Evolutionary conservation across 306 rosid genomes (phyloP), one percentile per base, ranked within the genome.

Genomic region (Rubus idaeus): DNA sequence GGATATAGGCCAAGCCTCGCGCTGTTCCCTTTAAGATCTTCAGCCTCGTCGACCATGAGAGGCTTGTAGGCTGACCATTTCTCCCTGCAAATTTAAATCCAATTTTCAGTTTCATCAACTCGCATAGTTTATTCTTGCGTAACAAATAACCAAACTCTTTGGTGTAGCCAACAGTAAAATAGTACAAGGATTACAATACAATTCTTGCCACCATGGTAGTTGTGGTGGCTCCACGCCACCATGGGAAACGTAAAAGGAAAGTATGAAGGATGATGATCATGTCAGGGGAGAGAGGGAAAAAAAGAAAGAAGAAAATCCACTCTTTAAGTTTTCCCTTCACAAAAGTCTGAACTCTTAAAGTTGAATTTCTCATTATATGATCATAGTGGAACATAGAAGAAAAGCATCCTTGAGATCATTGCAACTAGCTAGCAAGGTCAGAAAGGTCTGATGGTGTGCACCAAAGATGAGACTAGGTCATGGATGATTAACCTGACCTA

Each of bases 1-100:
- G 99, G 76, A 96, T 92, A 84, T 92, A 96, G 41, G 99, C 99
- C 71, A 96, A 84, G 39, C 99, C 99, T 62, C 94, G 82, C 9
- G 94, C 99, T 68, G 98, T 83, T 77, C 99, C 99, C 80, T 88
- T 96, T 52, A 84, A 87, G 30, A 96, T 86, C 82, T 79, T 83
- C 57, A 96, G 84, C 85, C 98, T 88, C 2, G 83, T 90, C 26
- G 99, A 82, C 99, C 99, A 96, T 49, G 98, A 83, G 65, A 93
- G 89, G 70, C 71, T 83, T 18, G 92, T 79, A 42, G 97, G 81
- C 80, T 90, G 99, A 50, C 97, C 97, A 74, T 73, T 88, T 83
- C 82, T 90, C 30, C 99, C 99, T 95, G 78, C 8, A 61, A 49
- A 74, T 21, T 12, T 4, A 30, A 37, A 75, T 60, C 71, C 18